phyloP scores from a whole-genome alignment of 495 filamentous ascomycete species.

The Pseudoneurospora amorphoporcata region DNA sequence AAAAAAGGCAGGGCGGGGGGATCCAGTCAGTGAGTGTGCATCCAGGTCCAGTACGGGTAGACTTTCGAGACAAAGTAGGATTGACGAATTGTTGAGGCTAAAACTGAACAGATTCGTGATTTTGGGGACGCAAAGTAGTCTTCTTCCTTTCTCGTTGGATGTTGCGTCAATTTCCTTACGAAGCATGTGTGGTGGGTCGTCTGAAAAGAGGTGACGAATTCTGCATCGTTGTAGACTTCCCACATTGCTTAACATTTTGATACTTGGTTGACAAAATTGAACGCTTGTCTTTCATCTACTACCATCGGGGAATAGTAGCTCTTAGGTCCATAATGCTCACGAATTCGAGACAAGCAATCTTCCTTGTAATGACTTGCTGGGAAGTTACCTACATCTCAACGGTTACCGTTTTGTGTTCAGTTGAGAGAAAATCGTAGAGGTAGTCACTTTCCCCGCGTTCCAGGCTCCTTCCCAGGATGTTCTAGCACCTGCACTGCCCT shows the following conservation, averaged over 20 bases:
- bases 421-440: neutral
- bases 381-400: neutral
- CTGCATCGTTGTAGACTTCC: neutral
- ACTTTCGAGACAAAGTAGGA: neutral
- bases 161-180: neutral
- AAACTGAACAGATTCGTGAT: neutral
- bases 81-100: neutral
- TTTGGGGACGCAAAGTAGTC: neutral
- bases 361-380: neutral
- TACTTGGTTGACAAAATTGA: neutral
- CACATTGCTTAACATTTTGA: neutral
- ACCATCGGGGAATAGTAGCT: neutral
- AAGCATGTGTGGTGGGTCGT: neutral
- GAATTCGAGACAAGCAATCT: neutral
- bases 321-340: neutral
- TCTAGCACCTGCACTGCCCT: neutral
- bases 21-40: neutral
- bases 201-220: neutral
- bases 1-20: neutral
- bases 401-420: neutral
- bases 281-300: too few relatives aligned
- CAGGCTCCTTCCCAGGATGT: neutral
- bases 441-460: neutral
- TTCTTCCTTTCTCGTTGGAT: neutral
- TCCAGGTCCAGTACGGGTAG: neutral